These are phyloP conservation scores for Hemisphaericaspora lyxosophila DNA, from an alignment of 1,139 yeast species.

Conservation along the genomic window DNA sequence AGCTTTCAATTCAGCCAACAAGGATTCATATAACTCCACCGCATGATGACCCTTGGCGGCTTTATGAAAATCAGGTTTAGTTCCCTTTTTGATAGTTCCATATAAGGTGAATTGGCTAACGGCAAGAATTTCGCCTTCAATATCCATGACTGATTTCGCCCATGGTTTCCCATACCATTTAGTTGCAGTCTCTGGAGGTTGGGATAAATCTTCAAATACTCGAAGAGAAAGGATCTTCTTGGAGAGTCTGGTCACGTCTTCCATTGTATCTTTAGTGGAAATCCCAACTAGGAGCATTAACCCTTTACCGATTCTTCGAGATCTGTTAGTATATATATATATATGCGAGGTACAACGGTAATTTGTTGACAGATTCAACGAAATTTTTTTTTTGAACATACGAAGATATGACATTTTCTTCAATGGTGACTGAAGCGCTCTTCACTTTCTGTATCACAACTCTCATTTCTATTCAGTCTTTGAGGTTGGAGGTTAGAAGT, in stretches of 20 bases:
- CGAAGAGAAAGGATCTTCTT: constrained; percentile 64
- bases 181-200: constrained; percentile 31
- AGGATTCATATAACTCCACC: constrained; percentile 59
- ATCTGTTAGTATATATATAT: constrained; percentile 4
- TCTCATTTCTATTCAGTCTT: constrained; percentile 62
- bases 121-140: constrained; percentile 28
- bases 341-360: too few species aligned
- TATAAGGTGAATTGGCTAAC: constrained; percentile 90
- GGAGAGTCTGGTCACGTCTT: constrained; percentile 69
- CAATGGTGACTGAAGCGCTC: constrained; percentile 83
- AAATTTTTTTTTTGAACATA: constrained; percentile 31
- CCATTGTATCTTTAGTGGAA: constrained; percentile 69
- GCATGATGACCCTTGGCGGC: constrained; percentile 88
- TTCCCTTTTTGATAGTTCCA: constrained; percentile 82
- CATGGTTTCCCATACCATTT: constrained; percentile 65
- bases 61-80: constrained; percentile 89
- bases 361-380: neutral
- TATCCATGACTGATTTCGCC: constrained; percentile 41
- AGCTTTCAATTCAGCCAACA: constrained; percentile 48
- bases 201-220: constrained; percentile 61
- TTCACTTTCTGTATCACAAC: constrained; percentile 88
- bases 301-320: constrained; percentile 63
- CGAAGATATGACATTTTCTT: constrained; percentile 65
- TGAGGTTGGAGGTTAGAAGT: too few species aligned
- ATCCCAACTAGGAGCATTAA: constrained; percentile 82